Conservation (phyloP, 2,329 filamentous ascomycete species). For the Esteya vermicola region DNA sequence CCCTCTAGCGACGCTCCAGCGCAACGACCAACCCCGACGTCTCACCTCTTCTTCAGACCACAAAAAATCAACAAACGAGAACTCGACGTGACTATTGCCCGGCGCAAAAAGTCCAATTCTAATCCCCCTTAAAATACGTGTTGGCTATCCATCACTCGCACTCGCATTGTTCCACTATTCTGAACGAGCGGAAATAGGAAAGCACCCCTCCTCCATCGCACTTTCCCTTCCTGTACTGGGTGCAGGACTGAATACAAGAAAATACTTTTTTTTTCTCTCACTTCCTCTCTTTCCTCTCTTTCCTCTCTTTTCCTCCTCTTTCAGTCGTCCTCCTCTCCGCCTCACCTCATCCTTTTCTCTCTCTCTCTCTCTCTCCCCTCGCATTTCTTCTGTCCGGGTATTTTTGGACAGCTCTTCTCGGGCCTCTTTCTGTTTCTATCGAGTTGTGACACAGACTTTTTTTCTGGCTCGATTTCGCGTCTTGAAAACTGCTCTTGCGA, state of each 20-base stretch:
- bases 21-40: neutral
- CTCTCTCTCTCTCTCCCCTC: no score
- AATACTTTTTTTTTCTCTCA: neutral
- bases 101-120: conserved; percentile 2
- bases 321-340: no score
- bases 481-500: no score
- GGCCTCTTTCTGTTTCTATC: no score
- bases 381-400: no score
- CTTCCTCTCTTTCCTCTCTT: neutral
- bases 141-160: neutral
- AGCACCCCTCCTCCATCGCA: neutral
- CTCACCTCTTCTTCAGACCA: neutral
- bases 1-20: neutral
- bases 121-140: neutral
- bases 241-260: conserved; percentile 1
- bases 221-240: conserved; percentile 6
- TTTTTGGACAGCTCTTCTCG: no score
- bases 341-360: no score
- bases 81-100: conserved; percentile 6
- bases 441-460: neutral
- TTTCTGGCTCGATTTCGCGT: neutral
- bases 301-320: neutral
- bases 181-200: no score
- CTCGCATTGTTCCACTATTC: neutral
- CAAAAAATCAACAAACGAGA: neutral